phyloP scores from a whole-genome alignment of 495 filamentous ascomycete genomes.

The Penicillium nucicola region DNA sequence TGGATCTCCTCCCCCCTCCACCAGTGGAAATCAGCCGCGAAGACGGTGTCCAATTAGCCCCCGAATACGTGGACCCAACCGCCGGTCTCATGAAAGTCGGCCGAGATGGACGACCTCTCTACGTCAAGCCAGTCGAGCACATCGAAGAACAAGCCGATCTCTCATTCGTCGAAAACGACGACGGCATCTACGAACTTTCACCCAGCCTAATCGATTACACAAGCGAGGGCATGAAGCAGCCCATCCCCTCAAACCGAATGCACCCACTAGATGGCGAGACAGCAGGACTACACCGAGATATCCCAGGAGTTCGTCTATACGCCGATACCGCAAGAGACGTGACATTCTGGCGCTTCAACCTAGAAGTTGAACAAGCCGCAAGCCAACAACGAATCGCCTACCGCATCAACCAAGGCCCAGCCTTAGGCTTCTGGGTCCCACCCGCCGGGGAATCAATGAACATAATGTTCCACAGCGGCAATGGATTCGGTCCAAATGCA shows the following conservation, averaged over 20 bases:
- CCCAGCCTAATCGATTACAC: slow-evolving; percentile 43
- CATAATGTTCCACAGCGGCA: slow-evolving; percentile 97
- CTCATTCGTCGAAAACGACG: slow-evolving; percentile 72
- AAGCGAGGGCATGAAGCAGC: slow-evolving; percentile 32
- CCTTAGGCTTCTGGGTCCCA: slow-evolving; percentile 93
- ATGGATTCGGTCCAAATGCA: slow-evolving; percentile 84
- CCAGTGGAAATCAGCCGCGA: slow-evolving; percentile 64
- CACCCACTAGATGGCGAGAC: slow-evolving; percentile 65
- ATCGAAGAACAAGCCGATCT: slow-evolving; percentile 69
- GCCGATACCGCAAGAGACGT: slow-evolving; percentile 78
- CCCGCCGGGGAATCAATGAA: slow-evolving; percentile 87
- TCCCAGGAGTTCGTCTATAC: slow-evolving; percentile 78
- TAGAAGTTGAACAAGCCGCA: slow-evolving; percentile 81
- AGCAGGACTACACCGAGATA: slow-evolving; percentile 69
- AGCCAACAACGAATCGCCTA: slow-evolving; percentile 86
- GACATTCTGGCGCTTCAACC: slow-evolving; percentile 95
- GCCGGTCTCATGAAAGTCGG: slow-evolving; percentile 84
- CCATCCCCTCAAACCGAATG: slow-evolving; percentile 41
- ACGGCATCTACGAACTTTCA: slow-evolving; percentile 70
- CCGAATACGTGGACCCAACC: slow-evolving; percentile 84
- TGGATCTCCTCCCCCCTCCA: slow-evolving; percentile 80
- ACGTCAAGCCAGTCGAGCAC: slow-evolving; percentile 81
- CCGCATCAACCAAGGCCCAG: slow-evolving; percentile 87
- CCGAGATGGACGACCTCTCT: slow-evolving; percentile 73
- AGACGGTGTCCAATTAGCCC: slow-evolving; percentile 56